Base-by-base conservation (phyloP, 2,329 filamentous ascomycete species). In the Hawksworthiomyces lignivorus region DNA sequence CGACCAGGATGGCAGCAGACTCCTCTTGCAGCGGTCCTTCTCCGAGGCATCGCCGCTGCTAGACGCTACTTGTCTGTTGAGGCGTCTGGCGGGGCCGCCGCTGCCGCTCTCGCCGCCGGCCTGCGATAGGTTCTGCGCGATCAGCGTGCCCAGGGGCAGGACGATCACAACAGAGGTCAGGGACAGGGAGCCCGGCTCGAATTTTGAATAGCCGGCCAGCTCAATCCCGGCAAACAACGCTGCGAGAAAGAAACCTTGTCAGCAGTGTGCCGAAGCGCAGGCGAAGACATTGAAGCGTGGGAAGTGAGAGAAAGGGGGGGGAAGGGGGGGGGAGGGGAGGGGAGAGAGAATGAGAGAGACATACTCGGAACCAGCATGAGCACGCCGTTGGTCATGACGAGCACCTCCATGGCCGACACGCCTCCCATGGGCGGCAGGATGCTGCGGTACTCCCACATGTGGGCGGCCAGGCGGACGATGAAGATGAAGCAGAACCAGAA, bases 401-500 rank as follows among this genome's bases (percentile, higher is more conserved):
- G 60, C 7, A 74, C 64, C 49, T 78, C 73, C 62, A 77, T 70
- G 5, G 71, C 64, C 0, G 58, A 69, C 29, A 77, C 52, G 0
- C 62, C 57, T 36, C 59, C 59, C 4, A 62, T 56, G 1, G 58
- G 58, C 1, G 66, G 65, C 1, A 77, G 59, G 7, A 77, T 54
- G 35, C 64, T 67, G 20, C 70, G 61, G 48, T 70, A 70, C 8
- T 58, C 54, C 32, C 64, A 55, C 46, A 77, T 62, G 51, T 77
- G 73, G 17, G 59, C 50, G 37, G 69, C 54, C 9, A 77, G 60
- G 43, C 74, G 69, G 42, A 64, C 48, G 52, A 73, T 73, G 60
- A 78, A 78, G 27, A 77, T 50, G 29, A 69, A 67, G 51, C 71
- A 75, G 59, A 74, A 77, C 65, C 70, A 77, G 45, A 51, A 56